These are phyloP conservation scores for Ophiostoma populinum DNA, from an alignment of 2,329 filamentous ascomycete genomes.

Conservation along the genomic window DNA sequence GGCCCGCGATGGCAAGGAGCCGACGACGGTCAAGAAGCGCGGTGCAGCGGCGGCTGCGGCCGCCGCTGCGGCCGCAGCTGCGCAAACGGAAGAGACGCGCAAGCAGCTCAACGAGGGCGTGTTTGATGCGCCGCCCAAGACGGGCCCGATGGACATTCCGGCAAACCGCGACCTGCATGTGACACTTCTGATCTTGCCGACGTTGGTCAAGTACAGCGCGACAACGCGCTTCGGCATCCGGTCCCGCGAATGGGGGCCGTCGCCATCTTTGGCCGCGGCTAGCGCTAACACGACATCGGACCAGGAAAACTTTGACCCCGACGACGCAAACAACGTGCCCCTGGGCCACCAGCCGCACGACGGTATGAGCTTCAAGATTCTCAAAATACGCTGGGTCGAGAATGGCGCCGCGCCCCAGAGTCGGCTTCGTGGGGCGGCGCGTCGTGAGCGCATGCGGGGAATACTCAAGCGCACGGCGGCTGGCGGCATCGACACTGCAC, in stretches of 20 bases:
- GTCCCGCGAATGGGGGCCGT: slow-evolving; percentile 69
- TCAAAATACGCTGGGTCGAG: slow-evolving; percentile 69
- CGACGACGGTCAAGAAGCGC: background rate
- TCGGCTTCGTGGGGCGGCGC: slow-evolving; percentile 35
- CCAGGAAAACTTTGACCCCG: too few species aligned
- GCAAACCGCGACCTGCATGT: slow-evolving; percentile 68
- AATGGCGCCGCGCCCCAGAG: slow-evolving; percentile 47
- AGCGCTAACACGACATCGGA: too few species aligned
- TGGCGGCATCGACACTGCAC: background rate
- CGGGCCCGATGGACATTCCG: slow-evolving; percentile 46
- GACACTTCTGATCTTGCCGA: slow-evolving; percentile 66
- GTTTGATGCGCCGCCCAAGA: slow-evolving; percentile 37
- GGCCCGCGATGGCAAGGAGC: slow-evolving; percentile 16
- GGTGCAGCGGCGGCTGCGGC: slow-evolving; percentile 14
- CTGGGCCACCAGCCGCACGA: too few species aligned
- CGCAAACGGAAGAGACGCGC: background rate
- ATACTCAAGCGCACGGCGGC: slow-evolving; percentile 21
- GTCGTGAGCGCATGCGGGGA: slow-evolving; percentile 38
- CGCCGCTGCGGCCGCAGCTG: slow-evolving; percentile 9
- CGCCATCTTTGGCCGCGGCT: too few species aligned
- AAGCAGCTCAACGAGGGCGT: too few species aligned
- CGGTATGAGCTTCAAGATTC: slow-evolving; percentile 76
- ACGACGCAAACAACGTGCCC: too few species aligned
- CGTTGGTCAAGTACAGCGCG: slow-evolving; percentile 57
- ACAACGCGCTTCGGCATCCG: slow-evolving; percentile 65